Percentiles rank a stretch among this genome's conserved stretches.
These are phyloP conservation scores for Magnolia officinalis DNA, from an alignment of 164 flowering plant species.

Conservation along the genomic window DNA sequence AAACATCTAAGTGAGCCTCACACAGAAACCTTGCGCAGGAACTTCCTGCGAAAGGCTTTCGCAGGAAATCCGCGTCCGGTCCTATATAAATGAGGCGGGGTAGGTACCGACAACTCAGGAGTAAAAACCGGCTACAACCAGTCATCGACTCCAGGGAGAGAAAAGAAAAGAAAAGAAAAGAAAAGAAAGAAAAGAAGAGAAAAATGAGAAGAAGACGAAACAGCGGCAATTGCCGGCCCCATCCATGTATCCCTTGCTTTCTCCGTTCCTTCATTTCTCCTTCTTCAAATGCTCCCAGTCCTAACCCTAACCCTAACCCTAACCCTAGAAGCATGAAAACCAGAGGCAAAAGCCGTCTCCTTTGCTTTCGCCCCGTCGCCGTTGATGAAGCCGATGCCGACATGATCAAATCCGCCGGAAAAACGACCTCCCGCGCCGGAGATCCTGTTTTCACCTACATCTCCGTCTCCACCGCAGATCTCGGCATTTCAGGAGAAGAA, in stretches of 20 bases:
- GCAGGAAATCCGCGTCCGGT: too few relatives aligned
- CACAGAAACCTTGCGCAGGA: too few relatives aligned
- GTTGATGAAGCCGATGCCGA: background rate
- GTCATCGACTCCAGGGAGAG: background rate
- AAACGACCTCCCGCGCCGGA: background rate
- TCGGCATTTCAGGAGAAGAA: background rate
- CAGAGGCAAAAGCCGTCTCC: background rate
- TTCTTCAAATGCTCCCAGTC: background rate
- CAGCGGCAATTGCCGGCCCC: background rate
- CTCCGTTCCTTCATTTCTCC: background rate
- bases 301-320: background rate
- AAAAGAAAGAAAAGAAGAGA: background rate
- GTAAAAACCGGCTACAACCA: background rate
- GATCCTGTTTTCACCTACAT: background rate
- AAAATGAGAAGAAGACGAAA: background rate
- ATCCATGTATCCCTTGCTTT: background rate
- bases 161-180: background rate
- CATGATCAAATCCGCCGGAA: background rate
- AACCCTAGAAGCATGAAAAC: background rate
- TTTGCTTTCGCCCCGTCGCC: conserved; percentile 8
- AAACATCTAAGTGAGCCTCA: too few relatives aligned
- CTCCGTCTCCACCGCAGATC: background rate
- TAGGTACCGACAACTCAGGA: background rate
- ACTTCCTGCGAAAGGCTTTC: too few relatives aligned
- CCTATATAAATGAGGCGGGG: background rate